Evolutionary conservation across 495 filamentous ascomycete species (phyloP).

Genomic region (Aspergillus kassunensis): DNA sequence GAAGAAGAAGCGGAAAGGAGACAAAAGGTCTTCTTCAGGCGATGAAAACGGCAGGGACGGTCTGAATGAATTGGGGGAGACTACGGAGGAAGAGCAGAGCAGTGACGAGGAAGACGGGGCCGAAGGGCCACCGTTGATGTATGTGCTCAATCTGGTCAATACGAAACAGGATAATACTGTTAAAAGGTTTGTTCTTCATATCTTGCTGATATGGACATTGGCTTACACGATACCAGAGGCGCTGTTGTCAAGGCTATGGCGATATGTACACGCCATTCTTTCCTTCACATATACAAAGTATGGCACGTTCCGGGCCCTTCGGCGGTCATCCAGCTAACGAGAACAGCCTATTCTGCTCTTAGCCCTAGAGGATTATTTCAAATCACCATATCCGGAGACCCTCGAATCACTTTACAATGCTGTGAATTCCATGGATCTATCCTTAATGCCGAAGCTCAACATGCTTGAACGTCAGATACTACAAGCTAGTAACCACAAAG

Average conservation of each 20-base stretch:
- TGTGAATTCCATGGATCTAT: slow-evolving; percentile 95
- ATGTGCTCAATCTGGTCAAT: slow-evolving; percentile 96
- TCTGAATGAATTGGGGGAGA: slow-evolving; percentile 42
- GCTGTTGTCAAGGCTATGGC: slow-evolving; percentile 98
- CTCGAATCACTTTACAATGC: slow-evolving; percentile 86
- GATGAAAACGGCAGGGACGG: slow-evolving; percentile 50
- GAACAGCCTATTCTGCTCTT: slow-evolving; percentile 80
- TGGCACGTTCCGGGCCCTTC: slow-evolving; percentile 4
- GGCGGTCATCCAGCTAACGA: slow-evolving; percentile 17
- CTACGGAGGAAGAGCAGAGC: slow-evolving; percentile 41
- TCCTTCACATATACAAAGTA: slow-evolving; percentile 97
- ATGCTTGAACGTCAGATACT: slow-evolving; percentile 81
- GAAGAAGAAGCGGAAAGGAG: slow-evolving; percentile 46
- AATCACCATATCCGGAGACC: slow-evolving; percentile 82
- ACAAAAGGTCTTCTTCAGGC: slow-evolving; percentile 28
- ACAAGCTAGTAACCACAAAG: slow-evolving; percentile 86
- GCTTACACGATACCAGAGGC: slow-evolving; percentile 54
- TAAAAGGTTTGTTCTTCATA: slow-evolving; percentile 54
- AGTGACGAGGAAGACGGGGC: slow-evolving; percentile 58
- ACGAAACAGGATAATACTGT: slow-evolving; percentile 93
- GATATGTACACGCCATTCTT: slow-evolving; percentile 98
- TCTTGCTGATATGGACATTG: background rate
- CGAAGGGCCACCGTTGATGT: slow-evolving; percentile 87
- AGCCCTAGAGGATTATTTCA: slow-evolving; percentile 97
- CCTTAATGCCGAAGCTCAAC: slow-evolving; percentile 82